Conservation (phyloP, 345 rosid genomes). For the Carallia pectinifolia region DNA sequence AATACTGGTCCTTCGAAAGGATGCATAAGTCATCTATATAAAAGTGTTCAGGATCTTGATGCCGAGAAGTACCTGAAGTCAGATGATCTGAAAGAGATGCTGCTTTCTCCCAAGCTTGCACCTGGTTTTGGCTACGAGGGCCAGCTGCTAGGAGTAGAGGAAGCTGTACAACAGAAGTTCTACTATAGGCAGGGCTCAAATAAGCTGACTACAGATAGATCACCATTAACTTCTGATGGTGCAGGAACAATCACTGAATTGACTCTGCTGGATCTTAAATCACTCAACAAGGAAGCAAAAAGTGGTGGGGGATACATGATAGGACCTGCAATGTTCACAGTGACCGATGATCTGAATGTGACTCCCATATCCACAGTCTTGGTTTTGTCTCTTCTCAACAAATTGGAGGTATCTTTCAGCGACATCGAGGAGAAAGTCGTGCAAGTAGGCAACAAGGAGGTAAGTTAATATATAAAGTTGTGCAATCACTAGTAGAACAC, state of each 20-base stretch:
- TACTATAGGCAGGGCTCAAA: neutral
- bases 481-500: no score
- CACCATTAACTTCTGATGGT: neutral
- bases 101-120: constrained; percentile 21
- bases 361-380: constrained; percentile 7
- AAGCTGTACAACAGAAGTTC: neutral
- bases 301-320: neutral
- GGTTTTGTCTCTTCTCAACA: constrained; percentile 3
- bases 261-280: constrained; percentile 17
- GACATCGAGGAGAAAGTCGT: constrained; percentile 12
- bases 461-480: neutral
- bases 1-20: neutral
- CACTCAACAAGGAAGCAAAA: neutral
- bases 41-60: constrained; percentile 14
- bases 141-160: constrained; percentile 12
- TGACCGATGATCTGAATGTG: constrained; percentile 19
- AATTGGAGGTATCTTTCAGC: constrained; percentile 15
- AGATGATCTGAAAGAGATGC: neutral
- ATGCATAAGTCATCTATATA: constrained; percentile 14
- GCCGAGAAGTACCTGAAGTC: constrained; percentile 13
- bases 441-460: constrained; percentile 16
- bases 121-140: constrained; percentile 6
- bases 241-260: neutral
- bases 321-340: constrained; percentile 13
- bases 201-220: neutral